Evolutionary conservation across 805 yeast species (phyloP), one percentile per base, ranked within the genome.

Genomic region (Candida nemodendra): DNA sequence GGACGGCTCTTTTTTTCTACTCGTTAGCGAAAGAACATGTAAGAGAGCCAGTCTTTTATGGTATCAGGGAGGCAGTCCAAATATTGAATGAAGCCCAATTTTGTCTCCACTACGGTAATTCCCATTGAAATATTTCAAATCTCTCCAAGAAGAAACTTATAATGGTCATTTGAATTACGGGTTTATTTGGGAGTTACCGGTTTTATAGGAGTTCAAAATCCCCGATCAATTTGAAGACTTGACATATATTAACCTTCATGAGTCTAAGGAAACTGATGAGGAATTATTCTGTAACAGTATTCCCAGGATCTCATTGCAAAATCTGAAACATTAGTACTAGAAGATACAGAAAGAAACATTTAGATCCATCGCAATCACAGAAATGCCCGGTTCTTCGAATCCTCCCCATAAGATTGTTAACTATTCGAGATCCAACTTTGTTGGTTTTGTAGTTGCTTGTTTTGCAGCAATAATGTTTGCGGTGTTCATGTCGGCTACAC

Each of bases 401-500:
- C 19, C 35, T 13, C 23, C 15, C 6, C 38, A 39, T 18, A 44
- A 45, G 26, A 51, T 48, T 8, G 37, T 40, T 9, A 41, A 53
- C 28, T 57, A 57, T 33, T 44, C 56, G 16, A 18, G 32, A n/a
- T 21, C 39, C 16, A 58, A 58, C 39, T 56, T 58, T 31, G 3
- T 56, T 8, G 57, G 54, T 9, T 56, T 57, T 35, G 13, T 54
- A 18, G 27, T 50, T 13, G 45, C 60, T 6, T 40, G 53, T 27
- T 48, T 52, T 30, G 32, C 48, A 15, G 35, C 47, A 15, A 46
- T 58, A 9, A 44, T 56, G 30, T 44, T 56, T 36, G 59, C 58
- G 3, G 65, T 60, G 11, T 60, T 60, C 37, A 14, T 57, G 18
- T 44, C 62, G 0, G 47, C 61, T 4, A 56, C 64, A 1, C 65